Evolutionary conservation across 129 eudicot genomes (phyloP), one percentile per base, ranked within the genome.

Genomic region (Pseudognaphalium luteoalbum): DNA sequence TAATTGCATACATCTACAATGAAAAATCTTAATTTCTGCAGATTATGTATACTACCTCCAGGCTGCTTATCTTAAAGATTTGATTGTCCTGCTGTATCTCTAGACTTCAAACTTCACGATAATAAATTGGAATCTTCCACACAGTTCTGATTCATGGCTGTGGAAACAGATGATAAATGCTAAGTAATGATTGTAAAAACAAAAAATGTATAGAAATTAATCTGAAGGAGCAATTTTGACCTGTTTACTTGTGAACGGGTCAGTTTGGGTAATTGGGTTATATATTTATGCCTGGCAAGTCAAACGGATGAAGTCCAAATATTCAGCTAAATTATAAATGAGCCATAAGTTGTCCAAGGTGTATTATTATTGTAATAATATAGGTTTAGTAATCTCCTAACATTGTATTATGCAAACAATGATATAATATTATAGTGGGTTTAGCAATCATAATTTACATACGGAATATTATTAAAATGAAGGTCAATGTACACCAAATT

Each of bases 111-210:
- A 15, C 72, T 75, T 64, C 47, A 71, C 12, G 4, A 71, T 25
- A 32, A 14, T 71, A 62, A 70, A 47, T 60, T 58, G 32, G 7
- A 61, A 50, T 70, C 35, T 29, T 69, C 51, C 59, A n/a, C 47
- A 22, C 62, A 70, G n/a, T 22, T 70, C 30, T 39, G 58, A 32
- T 25, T 87, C 82, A 86, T 42, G 88, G 90, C 97, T 91, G 88
- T 69, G 68, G 35, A 79, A 72, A 60, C 37, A 20, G 11, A 16
- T 20, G 35, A 41, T 33, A 73, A 34, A 66, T 32, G 66, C 58
- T 32, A 66, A 77, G 57, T 20, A 58, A 15, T 20, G 32, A 64
- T 19, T 52, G 42, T 34, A 66, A 76, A 19, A 64, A 64, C 15
- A 12, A 1, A 32, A 32, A 11, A 32, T 64, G 17, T 64, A 64